Evolutionary conservation across 345 rosid genomes (phyloP).

Genomic region (Physaria fendleri): DNA sequence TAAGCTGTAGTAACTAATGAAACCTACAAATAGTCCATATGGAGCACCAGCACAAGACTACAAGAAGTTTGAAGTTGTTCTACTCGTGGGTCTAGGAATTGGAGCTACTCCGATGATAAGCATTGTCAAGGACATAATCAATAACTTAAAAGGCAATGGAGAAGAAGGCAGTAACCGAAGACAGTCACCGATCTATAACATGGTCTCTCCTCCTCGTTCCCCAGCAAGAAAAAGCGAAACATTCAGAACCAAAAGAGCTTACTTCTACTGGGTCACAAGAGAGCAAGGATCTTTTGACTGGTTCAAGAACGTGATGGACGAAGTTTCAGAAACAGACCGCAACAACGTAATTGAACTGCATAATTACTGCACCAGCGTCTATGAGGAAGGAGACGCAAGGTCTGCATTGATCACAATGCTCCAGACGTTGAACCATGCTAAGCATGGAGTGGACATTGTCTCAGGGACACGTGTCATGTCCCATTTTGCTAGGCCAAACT

Average conservation of each 20-base stretch:
- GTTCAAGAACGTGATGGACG: slow-evolving; percentile 84
- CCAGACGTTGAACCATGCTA: slow-evolving; percentile 64
- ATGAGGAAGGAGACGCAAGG: slow-evolving; percentile 83
- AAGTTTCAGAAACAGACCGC: slow-evolving; percentile 52
- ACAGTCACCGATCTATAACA: slow-evolving; percentile 30
- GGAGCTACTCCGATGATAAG: slow-evolving; percentile 95
- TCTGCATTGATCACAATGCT: slow-evolving; percentile 79
- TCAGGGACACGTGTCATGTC: slow-evolving; percentile 77
- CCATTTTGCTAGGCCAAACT: slow-evolving; percentile 71
- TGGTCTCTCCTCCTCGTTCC: slow-evolving; percentile 27
- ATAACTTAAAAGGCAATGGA: slow-evolving; percentile 40
- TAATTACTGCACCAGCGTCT: slow-evolving; percentile 77
- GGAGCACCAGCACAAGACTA: slow-evolving; percentile 92
- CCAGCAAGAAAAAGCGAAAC: slow-evolving; percentile 29
- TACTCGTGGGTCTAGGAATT: slow-evolving; percentile 73
- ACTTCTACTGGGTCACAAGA: slow-evolving; percentile 82
- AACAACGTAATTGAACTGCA: slow-evolving; percentile 71
- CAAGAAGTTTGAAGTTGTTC: slow-evolving; percentile 60
- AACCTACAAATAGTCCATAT: slow-evolving; percentile 47
- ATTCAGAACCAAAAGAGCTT: slow-evolving; percentile 69
- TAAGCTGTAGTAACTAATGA: neutral
- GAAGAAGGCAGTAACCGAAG: slow-evolving; percentile 34
- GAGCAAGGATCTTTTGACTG: slow-evolving; percentile 89
- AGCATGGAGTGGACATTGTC: slow-evolving; percentile 72
- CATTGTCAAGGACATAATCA: slow-evolving; percentile 68